Base-by-base conservation (phyloP, 2,329 filamentous ascomycete species). In the Aspergillus sclerotialis region DNA sequence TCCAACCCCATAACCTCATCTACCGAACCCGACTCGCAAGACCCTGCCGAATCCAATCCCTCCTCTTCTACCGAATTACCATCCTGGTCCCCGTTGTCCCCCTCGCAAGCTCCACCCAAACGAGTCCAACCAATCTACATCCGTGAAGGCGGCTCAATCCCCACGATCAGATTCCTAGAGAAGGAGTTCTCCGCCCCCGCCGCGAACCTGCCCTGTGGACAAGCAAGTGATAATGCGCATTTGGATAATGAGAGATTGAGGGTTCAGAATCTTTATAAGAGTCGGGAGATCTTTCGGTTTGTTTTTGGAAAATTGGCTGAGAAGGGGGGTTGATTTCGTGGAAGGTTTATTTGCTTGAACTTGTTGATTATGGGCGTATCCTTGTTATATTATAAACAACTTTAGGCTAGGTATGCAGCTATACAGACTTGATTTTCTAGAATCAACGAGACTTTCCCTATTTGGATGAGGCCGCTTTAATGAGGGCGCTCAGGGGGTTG, bases 161-260 rank as follows among this genome's bases (percentile, higher is more conserved):
- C 92, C 0, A 86, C 86, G 0, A 96, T 96, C 37, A 72, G 92
- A 5, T 96, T 96, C 55, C 58, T 96, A 24, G 90, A 96, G 60
- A 94, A 94, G 65, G 87, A 94, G 51, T 95, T 96, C 55, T 73
- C 75, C 3, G 92, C 92, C 0, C 88, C 89, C 0, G 90, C 92
- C 0, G 90, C 90, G 1, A 89, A 96, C 60, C 64, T 98, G 21
- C 93, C 92, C 0, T 95, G 89, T 53, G 93, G 93, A 0, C 89
- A 95, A 62, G 88, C 90, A 9, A 95, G 86, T 49, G 92, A 98
- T 54, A 81, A 82, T 33, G 92, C 90, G 12, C 92, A 98, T 73
- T 64, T 98, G 61, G 86, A 94, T 53, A 96, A 98, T 52, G 92
- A 98, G 71, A 69, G 92, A n/a, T 68, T 98, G 60, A 72, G 92